Percentiles rank a stretch among this genome's conserved stretches.
phyloP scores from a whole-genome alignment of 805 yeast genomes.

The Lachancea dasiensis region DNA sequence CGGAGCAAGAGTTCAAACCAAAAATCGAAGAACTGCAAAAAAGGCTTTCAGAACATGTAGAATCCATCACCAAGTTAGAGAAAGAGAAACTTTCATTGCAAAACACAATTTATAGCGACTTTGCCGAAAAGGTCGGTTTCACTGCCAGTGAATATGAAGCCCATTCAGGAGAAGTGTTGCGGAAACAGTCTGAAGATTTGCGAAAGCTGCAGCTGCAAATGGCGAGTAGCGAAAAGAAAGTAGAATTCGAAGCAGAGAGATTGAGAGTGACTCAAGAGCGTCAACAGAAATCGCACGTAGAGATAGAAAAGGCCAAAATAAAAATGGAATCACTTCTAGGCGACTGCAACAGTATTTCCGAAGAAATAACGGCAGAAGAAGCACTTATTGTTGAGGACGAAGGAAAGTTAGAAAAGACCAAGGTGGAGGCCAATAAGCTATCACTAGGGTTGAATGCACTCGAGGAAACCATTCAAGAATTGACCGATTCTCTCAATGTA shows the following conservation, averaged over 20 bases:
- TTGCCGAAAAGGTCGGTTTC: slow-evolving; percentile 53
- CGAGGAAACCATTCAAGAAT: slow-evolving; percentile 48
- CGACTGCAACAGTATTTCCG: slow-evolving; percentile 30
- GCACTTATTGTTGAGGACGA: slow-evolving; percentile 37
- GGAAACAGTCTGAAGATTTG: slow-evolving; percentile 54
- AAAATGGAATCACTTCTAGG: slow-evolving; percentile 31
- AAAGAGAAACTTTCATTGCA: slow-evolving; percentile 36
- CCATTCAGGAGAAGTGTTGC: slow-evolving; percentile 51
- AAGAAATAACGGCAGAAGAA: slow-evolving; percentile 35
- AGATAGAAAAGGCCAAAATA: slow-evolving; percentile 34
- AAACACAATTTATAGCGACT: slow-evolving; percentile 41
- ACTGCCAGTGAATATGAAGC: slow-evolving; percentile 63
- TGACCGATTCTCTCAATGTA: slow-evolving; percentile 21
- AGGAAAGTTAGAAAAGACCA: slow-evolving; percentile 33
- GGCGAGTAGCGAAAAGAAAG: slow-evolving; percentile 51
- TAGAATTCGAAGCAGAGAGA: slow-evolving; percentile 61
- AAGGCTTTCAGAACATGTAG: slow-evolving; percentile 19
- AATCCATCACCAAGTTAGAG: slow-evolving; percentile 27
- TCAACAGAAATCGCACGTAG: slow-evolving; percentile 35
- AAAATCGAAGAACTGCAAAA: slow-evolving; percentile 22
- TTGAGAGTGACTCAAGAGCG: slow-evolving; percentile 47
- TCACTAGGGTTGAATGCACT: slow-evolving; percentile 32
- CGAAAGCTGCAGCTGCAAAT: slow-evolving; percentile 58
- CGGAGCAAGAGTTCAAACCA: slow-evolving; percentile 26
- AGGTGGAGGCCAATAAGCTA: slow-evolving; percentile 28